Conservation (phyloP, 768 basidiomycete genomes). For the Roridomyces roridus region DNA sequence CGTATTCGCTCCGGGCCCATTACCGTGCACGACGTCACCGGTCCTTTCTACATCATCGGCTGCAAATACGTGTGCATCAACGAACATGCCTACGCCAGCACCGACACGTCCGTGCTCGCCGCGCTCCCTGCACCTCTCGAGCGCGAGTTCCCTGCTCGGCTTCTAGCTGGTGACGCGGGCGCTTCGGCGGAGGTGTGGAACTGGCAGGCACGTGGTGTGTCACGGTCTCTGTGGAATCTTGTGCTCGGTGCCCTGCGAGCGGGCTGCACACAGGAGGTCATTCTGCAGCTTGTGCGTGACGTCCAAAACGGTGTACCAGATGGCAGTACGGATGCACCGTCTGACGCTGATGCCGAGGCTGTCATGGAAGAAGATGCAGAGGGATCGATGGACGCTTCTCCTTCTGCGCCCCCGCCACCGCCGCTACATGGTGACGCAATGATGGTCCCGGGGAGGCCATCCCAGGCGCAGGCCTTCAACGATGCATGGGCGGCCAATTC, state of each 20-base stretch:
- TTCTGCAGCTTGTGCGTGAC: conserved; percentile 61
- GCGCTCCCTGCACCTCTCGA: conserved; percentile 70
- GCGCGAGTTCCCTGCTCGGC: conserved; percentile 75
- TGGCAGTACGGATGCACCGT: neutral
- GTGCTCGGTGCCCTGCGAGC: conserved; percentile 62
- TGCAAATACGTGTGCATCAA: conserved; percentile 78
- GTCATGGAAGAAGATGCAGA: conserved; percentile 9
- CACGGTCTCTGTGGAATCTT: conserved; percentile 74
- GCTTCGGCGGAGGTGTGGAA: conserved; percentile 72
- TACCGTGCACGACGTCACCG: conserved; percentile 81
- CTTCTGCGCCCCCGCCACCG: no score
- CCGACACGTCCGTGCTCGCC: conserved; percentile 73
- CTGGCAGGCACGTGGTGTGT: conserved; percentile 80
- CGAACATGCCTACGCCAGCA: conserved; percentile 73
- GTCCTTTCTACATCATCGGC: conserved; percentile 85
- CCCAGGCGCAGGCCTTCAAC: conserved; percentile 49
- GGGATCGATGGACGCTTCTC: neutral
- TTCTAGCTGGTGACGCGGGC: conserved; percentile 64
- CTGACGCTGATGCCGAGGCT: neutral
- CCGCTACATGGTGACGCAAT: no score
- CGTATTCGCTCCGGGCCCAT: conserved; percentile 77
- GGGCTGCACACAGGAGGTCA: conserved; percentile 67
- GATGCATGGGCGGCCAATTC: conserved; percentile 70
- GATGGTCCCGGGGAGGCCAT: no score
- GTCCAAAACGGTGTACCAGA: conserved; percentile 62